phyloP scores from a whole-genome alignment of 176 grass and related monocot species.

The Oryza australiensis region DNA sequence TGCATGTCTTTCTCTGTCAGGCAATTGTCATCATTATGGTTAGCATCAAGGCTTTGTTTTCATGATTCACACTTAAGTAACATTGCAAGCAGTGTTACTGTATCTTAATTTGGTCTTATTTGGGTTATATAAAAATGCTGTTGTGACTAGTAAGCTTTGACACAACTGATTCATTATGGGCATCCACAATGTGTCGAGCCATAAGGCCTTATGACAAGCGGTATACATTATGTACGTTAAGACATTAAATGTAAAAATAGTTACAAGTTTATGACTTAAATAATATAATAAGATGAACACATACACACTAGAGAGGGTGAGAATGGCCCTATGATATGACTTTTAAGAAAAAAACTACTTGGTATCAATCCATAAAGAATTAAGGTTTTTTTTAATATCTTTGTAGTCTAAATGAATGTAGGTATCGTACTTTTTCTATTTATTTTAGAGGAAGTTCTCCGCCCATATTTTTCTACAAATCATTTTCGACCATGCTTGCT shows the following conservation, averaged over 20 bases:
- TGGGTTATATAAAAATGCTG: neutral
- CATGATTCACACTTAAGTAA: neutral
- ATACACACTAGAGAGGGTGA: too few relatives aligned
- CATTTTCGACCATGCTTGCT: neutral
- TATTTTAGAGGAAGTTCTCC: neutral
- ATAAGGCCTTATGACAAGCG: too few relatives aligned
- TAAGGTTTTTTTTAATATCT: too few relatives aligned
- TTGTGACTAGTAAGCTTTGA: neutral
- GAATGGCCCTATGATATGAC: too few relatives aligned
- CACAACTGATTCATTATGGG: neutral
- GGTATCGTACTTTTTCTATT: neutral
- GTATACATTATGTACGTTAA: too few relatives aligned
- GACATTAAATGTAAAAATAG: too few relatives aligned
- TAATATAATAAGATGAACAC: too few relatives aligned
- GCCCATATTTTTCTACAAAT: neutral
- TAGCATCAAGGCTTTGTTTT: neutral
- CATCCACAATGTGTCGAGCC: too few relatives aligned
- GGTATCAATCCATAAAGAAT: too few relatives aligned
- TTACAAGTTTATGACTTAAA: too few relatives aligned
- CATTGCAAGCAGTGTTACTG: neutral
- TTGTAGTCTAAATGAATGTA: too few relatives aligned
- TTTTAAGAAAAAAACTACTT: neutral
- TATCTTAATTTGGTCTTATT: too few relatives aligned
- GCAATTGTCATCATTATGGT: neutral
- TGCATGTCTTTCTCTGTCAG: slow-evolving; percentile 1